Percentiles rank a stretch among this genome's conserved stretches.
These are phyloP conservation scores for Calocybe gangraenosa DNA, from an alignment of 768 basidiomycete genomes.

Conservation along the genomic window DNA sequence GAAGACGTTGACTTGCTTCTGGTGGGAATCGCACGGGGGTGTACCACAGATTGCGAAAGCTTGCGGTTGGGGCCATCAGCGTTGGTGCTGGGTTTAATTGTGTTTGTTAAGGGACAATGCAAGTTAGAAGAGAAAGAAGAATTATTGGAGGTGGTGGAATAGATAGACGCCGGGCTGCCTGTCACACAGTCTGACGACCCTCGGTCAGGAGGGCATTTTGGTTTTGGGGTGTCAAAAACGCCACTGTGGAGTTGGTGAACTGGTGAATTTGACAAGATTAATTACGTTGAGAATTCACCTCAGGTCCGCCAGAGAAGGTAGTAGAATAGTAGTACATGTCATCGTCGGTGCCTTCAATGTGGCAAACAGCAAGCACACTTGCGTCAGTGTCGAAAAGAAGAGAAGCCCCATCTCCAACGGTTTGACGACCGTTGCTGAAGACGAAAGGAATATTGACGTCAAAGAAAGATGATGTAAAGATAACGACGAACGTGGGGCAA, in stretches of 20 bases:
- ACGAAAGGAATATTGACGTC: slow-evolving; percentile 11
- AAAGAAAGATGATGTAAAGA: neutral
- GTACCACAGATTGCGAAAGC: slow-evolving; percentile 23
- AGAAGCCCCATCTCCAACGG: slow-evolving; percentile 97
- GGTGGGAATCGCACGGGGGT: slow-evolving; percentile 40
- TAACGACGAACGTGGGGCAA: slow-evolving; percentile 77
- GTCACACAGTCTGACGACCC: slow-evolving; percentile 96
- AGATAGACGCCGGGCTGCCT: slow-evolving; percentile 76
- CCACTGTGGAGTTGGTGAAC: slow-evolving; percentile 49
- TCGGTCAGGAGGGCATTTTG: slow-evolving; percentile 93
- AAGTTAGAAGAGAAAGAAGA: slow-evolving; percentile 31
- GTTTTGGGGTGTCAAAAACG: slow-evolving; percentile 90
- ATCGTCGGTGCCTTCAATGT: slow-evolving; percentile 73
- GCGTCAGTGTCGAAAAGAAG: slow-evolving; percentile 71
- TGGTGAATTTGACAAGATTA: neutral
- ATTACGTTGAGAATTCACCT: slow-evolving; percentile 52
- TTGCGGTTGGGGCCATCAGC: slow-evolving; percentile 13
- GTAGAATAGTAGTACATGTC: slow-evolving; percentile 85
- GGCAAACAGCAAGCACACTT: slow-evolving; percentile 83
- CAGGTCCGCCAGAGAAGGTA: slow-evolving; percentile 91
- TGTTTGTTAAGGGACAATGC: slow-evolving; percentile 9
- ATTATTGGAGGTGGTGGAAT: slow-evolving; percentile 43
- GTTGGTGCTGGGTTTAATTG: slow-evolving; percentile 17
- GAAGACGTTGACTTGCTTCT: slow-evolving; percentile 38
- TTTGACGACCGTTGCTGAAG: slow-evolving; percentile 87